Conservation (phyloP, 2,329 filamentous ascomycete genomes). For the Xylaria sp. region DNA sequence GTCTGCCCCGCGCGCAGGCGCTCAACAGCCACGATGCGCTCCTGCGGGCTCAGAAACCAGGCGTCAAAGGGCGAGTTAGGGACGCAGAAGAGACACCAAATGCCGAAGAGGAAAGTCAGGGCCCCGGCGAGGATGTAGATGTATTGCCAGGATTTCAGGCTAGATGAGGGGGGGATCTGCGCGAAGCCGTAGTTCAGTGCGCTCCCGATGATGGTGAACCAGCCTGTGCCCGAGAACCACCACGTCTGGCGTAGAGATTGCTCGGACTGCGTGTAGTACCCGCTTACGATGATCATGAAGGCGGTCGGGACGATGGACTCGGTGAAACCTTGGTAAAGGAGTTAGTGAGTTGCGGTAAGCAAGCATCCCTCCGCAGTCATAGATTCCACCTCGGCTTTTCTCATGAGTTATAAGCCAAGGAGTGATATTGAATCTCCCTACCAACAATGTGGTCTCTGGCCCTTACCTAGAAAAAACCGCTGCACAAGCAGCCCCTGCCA, state of each 20-base stretch:
- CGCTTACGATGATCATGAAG: slow-evolving; percentile 72
- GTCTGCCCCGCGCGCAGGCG: slow-evolving; percentile 71
- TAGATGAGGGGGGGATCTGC: slow-evolving; percentile 64
- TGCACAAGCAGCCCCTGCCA: slow-evolving; percentile 73
- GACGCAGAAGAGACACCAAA: slow-evolving; percentile 73
- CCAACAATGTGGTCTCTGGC: too few species aligned
- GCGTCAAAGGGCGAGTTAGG: slow-evolving; percentile 74
- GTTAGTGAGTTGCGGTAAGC: neutral
- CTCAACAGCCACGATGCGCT: slow-evolving; percentile 73
- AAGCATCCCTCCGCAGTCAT: neutral
- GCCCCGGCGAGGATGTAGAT: slow-evolving; percentile 74
- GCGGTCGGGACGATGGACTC: slow-evolving; percentile 73
- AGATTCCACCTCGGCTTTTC: neutral
- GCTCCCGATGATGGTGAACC: slow-evolving; percentile 72
- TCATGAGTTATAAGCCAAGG: too few species aligned
- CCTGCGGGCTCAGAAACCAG: slow-evolving; percentile 73
- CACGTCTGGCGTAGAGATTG: slow-evolving; percentile 72
- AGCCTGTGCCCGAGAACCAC: slow-evolving; percentile 72
- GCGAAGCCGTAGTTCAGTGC: slow-evolving; percentile 75
- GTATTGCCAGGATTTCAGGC: slow-evolving; percentile 73
- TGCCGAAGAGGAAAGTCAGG: slow-evolving; percentile 71
- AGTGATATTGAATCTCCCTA: too few species aligned
- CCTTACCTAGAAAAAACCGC: slow-evolving; percentile 67
- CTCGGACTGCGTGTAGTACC: slow-evolving; percentile 73
- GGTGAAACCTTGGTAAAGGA: slow-evolving; percentile 57